Evolutionary conservation across 2,329 filamentous ascomycete genomes (phyloP).

Genomic region (Phoma sp.): DNA sequence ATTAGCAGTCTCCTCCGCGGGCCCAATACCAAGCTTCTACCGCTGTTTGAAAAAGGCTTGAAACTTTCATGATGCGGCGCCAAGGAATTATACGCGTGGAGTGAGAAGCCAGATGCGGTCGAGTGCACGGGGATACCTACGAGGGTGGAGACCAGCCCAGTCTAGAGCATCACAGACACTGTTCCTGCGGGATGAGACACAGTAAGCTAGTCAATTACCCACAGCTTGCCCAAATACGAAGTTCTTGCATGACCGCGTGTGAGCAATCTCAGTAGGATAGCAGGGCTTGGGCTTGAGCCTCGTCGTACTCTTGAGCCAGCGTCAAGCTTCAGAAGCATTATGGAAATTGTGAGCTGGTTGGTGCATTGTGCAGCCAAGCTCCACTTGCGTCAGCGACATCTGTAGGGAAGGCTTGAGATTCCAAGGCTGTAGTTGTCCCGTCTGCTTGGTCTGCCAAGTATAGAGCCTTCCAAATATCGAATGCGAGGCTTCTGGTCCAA

Average conservation of each 20-base stretch:
- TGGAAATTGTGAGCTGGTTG: background rate
- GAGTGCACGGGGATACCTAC: constrained; percentile 14
- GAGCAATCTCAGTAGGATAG: too few species aligned
- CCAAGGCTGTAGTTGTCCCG: constrained; percentile 23
- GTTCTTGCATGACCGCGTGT: background rate
- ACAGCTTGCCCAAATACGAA: background rate
- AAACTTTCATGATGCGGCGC: constrained; percentile 45
- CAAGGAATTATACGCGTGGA: constrained; percentile 35
- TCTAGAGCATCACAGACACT: constrained; percentile 22
- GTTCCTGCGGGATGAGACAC: background rate
- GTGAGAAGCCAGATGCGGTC: constrained; percentile 17
- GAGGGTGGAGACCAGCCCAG: constrained; percentile 24
- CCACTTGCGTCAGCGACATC: constrained; percentile 13
- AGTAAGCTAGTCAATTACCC: too few species aligned
- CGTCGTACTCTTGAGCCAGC: background rate
- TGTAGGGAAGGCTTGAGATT: constrained; percentile 19
- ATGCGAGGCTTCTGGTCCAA: constrained; percentile 18
- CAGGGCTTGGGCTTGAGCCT: background rate
- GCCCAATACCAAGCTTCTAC: constrained; percentile 33
- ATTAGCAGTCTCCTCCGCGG: constrained; percentile 21
- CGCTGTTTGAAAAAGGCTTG: constrained; percentile 40
- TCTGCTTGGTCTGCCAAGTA: constrained; percentile 16
- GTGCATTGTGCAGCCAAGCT: constrained; percentile 11
- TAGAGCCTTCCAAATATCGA: background rate
- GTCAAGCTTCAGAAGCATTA: too few species aligned